These are phyloP conservation scores for Drosera spatulata DNA, from an alignment of 179 eudicot genomes.

Conservation along the genomic window DNA sequence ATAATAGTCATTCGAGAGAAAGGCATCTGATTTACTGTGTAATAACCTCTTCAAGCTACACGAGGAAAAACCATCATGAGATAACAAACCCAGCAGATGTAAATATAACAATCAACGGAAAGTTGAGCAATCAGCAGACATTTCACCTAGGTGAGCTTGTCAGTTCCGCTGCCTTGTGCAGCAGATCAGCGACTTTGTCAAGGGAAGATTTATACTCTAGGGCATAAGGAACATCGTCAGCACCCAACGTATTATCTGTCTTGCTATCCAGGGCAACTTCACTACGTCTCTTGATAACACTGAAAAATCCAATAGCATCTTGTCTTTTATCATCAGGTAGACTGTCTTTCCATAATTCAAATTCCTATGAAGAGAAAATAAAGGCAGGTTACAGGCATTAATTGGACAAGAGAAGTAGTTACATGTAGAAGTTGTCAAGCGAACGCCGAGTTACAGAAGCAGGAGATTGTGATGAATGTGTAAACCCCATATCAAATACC, in stretches of 20 bases:
- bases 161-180: slow-evolving; percentile 71
- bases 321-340: slow-evolving; percentile 47
- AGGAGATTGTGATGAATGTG: neutral
- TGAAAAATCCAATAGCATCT: slow-evolving; percentile 80
- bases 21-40: slow-evolving; percentile 79
- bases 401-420: neutral
- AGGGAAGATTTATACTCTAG: slow-evolving; percentile 55
- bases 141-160: slow-evolving; percentile 63
- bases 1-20: slow-evolving; percentile 92
- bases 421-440: neutral
- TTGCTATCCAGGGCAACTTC: slow-evolving; percentile 23
- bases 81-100: slow-evolving; percentile 1
- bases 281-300: slow-evolving; percentile 57
- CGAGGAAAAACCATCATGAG: slow-evolving; percentile 10
- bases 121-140: neutral
- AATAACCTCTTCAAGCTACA: slow-evolving; percentile 80
- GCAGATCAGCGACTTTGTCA: slow-evolving; percentile 50
- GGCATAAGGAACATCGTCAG: slow-evolving; percentile 52
- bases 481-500: slow-evolving; percentile 29
- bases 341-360: slow-evolving; percentile 76
- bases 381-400: too few species aligned
- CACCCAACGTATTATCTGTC: slow-evolving; percentile 7
- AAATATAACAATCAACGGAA: neutral
- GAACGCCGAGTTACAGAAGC: slow-evolving; percentile 1
- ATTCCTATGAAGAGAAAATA: slow-evolving; percentile 43